These are phyloP conservation scores for Penicillium sumatraense DNA, from an alignment of 2,329 filamentous ascomycete species.

Conservation along the genomic window DNA sequence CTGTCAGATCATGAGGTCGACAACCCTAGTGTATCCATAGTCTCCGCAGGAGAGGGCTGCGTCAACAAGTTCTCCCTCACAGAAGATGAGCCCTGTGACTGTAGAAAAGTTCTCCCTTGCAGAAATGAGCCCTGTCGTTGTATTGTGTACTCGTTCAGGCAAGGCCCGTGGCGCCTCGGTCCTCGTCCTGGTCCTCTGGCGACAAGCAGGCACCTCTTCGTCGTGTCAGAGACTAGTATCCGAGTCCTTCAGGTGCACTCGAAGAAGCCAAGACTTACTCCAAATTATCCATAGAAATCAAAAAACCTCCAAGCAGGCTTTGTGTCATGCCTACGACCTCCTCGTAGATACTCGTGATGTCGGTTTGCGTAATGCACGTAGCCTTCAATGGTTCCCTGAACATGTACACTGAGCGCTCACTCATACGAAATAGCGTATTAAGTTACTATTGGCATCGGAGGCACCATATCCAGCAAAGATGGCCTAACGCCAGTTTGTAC, in stretches of 20 bases:
- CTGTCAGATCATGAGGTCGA: too few species aligned
- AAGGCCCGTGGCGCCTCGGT: background rate
- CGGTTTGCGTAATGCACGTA: too few species aligned
- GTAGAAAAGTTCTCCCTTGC: background rate
- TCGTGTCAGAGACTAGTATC: background rate
- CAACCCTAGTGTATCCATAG: too few species aligned
- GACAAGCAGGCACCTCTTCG: background rate
- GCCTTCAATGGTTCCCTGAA: too few species aligned
- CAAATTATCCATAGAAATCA: background rate
- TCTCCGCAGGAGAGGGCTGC: constrained; percentile 4
- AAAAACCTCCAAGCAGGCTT: background rate
- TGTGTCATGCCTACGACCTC: too few species aligned
- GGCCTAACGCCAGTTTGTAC: too few species aligned
- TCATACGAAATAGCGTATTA: too few species aligned
- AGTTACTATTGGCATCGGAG: too few species aligned
- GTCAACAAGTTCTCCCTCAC: background rate
- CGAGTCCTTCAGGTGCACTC: background rate
- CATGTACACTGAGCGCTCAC: too few species aligned
- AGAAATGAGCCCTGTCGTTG: background rate
- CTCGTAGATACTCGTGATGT: too few species aligned
- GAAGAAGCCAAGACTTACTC: background rate
- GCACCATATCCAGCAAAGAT: too few species aligned
- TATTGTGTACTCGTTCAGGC: background rate
- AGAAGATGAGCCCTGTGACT: background rate
- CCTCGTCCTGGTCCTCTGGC: background rate